Evolutionary conservation across 2,329 filamentous ascomycete species (phyloP).

Genomic region (Teratosphaeria destructans): DNA sequence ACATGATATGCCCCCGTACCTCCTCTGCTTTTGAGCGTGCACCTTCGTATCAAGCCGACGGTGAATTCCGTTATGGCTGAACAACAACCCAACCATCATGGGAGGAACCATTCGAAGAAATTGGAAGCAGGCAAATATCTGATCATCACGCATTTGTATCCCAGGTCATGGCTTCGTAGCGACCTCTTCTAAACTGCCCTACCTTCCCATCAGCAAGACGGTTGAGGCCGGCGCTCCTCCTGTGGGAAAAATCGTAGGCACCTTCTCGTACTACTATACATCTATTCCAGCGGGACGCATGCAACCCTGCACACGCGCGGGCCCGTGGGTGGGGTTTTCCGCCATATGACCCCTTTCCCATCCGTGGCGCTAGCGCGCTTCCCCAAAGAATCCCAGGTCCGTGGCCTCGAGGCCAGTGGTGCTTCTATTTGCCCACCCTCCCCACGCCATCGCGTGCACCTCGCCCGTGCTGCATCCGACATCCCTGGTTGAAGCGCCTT

Average conservation of each 20-base stretch:
- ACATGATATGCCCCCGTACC: too few species aligned
- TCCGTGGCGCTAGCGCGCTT: background rate
- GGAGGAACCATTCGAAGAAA: too few species aligned
- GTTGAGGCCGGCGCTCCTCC: background rate
- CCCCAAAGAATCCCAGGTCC: background rate
- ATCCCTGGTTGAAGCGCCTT: background rate
- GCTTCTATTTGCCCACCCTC: background rate
- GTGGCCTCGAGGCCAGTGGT: background rate
- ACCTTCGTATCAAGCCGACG: too few species aligned
- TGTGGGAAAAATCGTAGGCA: background rate
- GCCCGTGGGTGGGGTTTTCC: background rate
- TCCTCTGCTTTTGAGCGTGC: too few species aligned
- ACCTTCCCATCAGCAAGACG: too few species aligned
- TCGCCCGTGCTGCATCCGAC: background rate
- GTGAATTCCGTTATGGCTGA: too few species aligned
- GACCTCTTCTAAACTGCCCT: too few species aligned
- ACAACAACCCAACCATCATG: too few species aligned
- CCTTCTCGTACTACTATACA: background rate
- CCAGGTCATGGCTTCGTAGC: too few species aligned
- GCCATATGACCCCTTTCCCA: background rate
- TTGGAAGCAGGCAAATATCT: too few species aligned
- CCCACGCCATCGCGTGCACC: background rate
- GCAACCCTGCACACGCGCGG: background rate
- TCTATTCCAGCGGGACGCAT: background rate
- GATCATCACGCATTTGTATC: too few species aligned